Evolutionary conservation across 2,329 filamentous ascomycete species (phyloP), one percentile per base, ranked within the genome.

Genomic region (Cercospora sojina): DNA sequence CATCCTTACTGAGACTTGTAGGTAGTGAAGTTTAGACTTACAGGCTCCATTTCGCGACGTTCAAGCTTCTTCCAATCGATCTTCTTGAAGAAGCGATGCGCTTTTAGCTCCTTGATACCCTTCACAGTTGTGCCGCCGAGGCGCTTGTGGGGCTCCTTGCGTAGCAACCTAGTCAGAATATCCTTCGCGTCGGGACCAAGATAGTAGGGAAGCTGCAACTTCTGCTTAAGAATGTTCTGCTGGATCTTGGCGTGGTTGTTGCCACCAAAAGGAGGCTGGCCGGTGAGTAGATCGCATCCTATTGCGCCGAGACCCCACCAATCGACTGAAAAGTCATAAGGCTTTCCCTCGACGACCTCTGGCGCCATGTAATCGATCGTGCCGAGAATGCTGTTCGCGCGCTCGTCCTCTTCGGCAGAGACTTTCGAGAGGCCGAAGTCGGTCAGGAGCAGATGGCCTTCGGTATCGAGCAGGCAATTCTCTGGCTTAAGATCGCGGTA

Each of bases 311-410:
- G 89, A 4, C 93, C 97, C 95, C 95, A 99, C 94, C 94, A 99
- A 81, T 99, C 95, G 18, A 97, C 96, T 1, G 93, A 90, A 79
- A 93, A 94, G 75, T 94, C 93, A 78, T 99, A 99, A 71, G 91
- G 89, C 71, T 91, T 89, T 68, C 93, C 93, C 69, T 89, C 86
- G 67, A 99, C 88, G 60, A 99, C 91, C 80, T 99, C 95, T 0
- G 95, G 95, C 0, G 95, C 96, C 95, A 99, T 99, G 85, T 99
- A 99, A 78, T 98, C 95, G 66, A 97, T 90, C 0, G 95, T 99
- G 59, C 95, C 95, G 9, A 97, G 87, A 71, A 97, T 90, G 49
- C 92, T 97, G 80, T 93, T 92, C 84, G 94, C 97, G 32, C 84
- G 84, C 10, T 70, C 68, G 70, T 85, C 85, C 64, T 86, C 85